These are phyloP conservation scores for Theileria equi DNA, from an alignment of 169 alveolate species.

Conservation along the genomic window DNA sequence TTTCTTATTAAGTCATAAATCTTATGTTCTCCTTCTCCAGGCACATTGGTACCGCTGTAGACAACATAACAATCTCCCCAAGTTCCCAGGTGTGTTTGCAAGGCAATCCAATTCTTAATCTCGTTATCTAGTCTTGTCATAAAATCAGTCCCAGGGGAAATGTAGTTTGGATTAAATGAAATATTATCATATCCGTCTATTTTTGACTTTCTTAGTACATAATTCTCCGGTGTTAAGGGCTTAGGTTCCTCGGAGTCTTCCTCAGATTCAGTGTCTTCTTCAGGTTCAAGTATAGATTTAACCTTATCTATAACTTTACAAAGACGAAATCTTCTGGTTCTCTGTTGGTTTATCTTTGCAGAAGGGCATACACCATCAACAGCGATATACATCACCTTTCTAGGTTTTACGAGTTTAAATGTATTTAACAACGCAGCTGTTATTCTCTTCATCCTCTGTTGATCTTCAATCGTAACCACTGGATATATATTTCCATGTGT, in stretches of 20 bases:
- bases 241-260: too few species aligned
- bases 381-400: conserved; percentile 91
- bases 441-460: conserved; percentile 52
- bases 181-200: conserved; percentile 48
- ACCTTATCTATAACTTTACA: conserved; percentile 29
- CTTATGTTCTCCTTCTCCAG: conserved; percentile 99
- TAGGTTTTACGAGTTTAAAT: conserved; percentile 87
- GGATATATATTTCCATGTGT: conserved; percentile 61
- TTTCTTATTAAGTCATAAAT: conserved; percentile 87
- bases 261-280: conserved; percentile 39
- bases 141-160: conserved; percentile 99
- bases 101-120: conserved; percentile 68
- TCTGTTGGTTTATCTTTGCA: conserved; percentile 98
- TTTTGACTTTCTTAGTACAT: conserved; percentile 83
- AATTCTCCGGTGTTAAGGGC: conserved; percentile 19
- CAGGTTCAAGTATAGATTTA: neutral
- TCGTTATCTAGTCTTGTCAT: conserved; percentile 79
- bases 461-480: conserved; percentile 43
- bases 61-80: conserved; percentile 83
- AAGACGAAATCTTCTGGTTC: conserved; percentile 89
- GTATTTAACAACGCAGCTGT: conserved; percentile 41
- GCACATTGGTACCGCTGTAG: conserved; percentile 93
- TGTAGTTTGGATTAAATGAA: conserved; percentile 82
- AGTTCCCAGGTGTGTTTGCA: conserved; percentile 48
- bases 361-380: conserved; percentile 99